A percentile compares a stretch with the other conserved stretches of the same genome.
Conservation (phyloP, 495 filamentous ascomycete species). For the Neurospora terricola region DNA sequence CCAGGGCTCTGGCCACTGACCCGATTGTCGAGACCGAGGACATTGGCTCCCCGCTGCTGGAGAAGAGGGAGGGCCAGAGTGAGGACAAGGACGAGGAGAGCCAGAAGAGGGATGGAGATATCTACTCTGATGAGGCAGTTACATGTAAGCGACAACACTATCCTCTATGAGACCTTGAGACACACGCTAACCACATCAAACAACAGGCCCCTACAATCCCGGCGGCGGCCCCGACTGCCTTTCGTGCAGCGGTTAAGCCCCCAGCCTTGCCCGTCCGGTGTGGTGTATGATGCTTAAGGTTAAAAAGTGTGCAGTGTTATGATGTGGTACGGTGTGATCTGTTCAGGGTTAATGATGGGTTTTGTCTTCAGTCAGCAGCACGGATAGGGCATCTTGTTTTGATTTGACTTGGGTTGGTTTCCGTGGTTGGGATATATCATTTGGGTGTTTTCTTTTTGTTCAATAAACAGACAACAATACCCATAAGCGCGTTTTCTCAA, state of each 20-base stretch:
- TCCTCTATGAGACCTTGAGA: too few species aligned
- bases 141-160: background rate
- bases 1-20: constrained; percentile 63
- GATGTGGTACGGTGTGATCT: background rate
- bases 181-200: constrained; percentile 15
- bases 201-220: constrained; percentile 19
- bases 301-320: background rate
- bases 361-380: background rate
- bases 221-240: too few species aligned
- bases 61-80: constrained; percentile 37
- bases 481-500: background rate
- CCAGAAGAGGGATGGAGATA: constrained; percentile 68
- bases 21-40: constrained; percentile 52
- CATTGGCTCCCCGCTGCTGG: constrained; percentile 41
- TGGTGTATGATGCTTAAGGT: background rate
- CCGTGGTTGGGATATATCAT: background rate
- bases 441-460: background rate
- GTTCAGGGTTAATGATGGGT: background rate
- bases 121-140: constrained; percentile 73
- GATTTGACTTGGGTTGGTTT: background rate
- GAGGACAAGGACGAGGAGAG: constrained; percentile 56
- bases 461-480: background rate
- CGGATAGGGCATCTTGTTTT: background rate
- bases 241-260: constrained; percentile 72
- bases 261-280: background rate